Evolutionary conservation across 768 basidiomycete genomes (phyloP).

Genomic region (Russula emetica): DNA sequence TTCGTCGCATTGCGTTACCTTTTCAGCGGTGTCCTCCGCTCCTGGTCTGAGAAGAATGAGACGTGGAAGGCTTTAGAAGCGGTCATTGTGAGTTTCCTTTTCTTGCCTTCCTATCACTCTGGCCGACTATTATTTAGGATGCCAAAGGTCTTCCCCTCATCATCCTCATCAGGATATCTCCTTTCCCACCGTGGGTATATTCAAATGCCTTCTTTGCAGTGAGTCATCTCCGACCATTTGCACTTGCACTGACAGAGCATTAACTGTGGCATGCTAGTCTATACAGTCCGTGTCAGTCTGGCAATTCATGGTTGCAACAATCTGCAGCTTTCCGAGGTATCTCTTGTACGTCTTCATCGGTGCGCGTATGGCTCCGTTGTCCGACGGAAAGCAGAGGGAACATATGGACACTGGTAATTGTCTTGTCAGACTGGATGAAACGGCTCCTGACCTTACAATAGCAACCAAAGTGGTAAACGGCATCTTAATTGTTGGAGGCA

Average conservation of each 20-base stretch:
- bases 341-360: conserved; percentile 75
- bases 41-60: conserved; percentile 58
- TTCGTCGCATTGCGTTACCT: conserved; percentile 59
- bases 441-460: conserved; percentile 30
- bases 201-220: conserved; percentile 78
- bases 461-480: conserved; percentile 65
- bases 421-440: conserved; percentile 7
- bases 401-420: conserved; percentile 71
- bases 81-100: conserved; percentile 53
- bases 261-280: conserved; percentile 40
- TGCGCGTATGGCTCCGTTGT: conserved; percentile 63
- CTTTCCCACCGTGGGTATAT: conserved; percentile 86
- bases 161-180: conserved; percentile 73
- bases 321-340: conserved; percentile 65
- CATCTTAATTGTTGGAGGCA: conserved; percentile 54
- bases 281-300: conserved; percentile 68
- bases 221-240: conserved; percentile 32
- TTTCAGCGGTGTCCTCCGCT: conserved; percentile 51
- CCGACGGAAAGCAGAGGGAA: conserved; percentile 69
- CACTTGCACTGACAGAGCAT: conserved; percentile 4
- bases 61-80: conserved; percentile 77
- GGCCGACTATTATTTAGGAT: conserved; percentile 38
- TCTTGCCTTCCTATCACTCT: conserved; percentile 4
- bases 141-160: conserved; percentile 79
- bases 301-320: conserved; percentile 74